Evolutionary conservation across 768 basidiomycete genomes (phyloP).

Genomic region (Agrocybe praecox): DNA sequence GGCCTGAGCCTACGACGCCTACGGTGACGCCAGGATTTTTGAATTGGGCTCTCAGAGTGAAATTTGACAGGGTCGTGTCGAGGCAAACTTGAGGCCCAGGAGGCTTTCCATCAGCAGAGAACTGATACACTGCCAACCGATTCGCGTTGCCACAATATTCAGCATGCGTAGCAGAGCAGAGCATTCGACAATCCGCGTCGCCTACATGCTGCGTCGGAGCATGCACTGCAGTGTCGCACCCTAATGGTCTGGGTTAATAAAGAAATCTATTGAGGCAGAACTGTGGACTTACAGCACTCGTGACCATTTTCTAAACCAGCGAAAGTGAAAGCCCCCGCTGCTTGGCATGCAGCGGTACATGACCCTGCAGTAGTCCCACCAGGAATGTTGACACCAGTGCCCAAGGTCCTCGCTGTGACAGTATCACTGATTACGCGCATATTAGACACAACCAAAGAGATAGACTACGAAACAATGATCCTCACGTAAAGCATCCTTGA

Average conservation of each 20-base stretch:
- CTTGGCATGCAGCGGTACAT: constrained; percentile 49
- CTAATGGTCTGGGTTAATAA: constrained; percentile 18
- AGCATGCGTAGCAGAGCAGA: constrained; percentile 37
- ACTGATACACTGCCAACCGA: constrained; percentile 38
- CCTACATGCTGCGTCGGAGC: constrained; percentile 36
- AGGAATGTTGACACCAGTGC: constrained; percentile 39
- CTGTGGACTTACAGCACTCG: constrained; percentile 47
- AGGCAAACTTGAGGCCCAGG: constrained; percentile 30
- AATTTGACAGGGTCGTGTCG: constrained; percentile 32
- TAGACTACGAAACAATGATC: not conserved
- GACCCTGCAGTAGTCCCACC: constrained; percentile 49
- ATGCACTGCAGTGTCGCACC: constrained; percentile 40
- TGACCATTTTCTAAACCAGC: constrained; percentile 50
- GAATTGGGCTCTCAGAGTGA: constrained; percentile 37
- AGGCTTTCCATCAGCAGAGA: constrained; percentile 25
- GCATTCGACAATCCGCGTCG: constrained; percentile 40
- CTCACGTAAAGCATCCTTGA: constrained; percentile 67
- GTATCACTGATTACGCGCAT: constrained; percentile 30
- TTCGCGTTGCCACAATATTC: constrained; percentile 44
- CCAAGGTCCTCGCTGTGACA: constrained; percentile 33
- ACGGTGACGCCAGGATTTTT: constrained; percentile 25
- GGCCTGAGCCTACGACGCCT: not conserved
- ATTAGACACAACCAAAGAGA: not conserved
- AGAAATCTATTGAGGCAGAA: not conserved
- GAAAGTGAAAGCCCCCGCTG: constrained; percentile 36